Evolutionary conservation across 2,329 filamentous ascomycete genomes (phyloP).

Genomic region (Chrysoporthe austroafricana): DNA sequence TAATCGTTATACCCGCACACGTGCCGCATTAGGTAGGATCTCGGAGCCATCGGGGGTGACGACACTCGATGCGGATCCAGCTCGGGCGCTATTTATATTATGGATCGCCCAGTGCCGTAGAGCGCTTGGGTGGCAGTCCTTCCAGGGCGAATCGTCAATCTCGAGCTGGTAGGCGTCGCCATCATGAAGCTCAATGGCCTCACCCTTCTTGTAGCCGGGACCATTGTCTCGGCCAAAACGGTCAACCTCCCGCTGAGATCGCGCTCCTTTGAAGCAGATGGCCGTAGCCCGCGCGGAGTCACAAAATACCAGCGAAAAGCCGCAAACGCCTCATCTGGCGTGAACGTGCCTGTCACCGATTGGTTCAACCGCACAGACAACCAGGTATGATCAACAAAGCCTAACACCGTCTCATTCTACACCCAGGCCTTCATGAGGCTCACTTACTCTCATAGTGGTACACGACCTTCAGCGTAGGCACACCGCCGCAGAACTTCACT

Average conservation of each 20-base stretch:
- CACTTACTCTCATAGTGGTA: slow-evolving; percentile 27
- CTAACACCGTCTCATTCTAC: fast-evolving
- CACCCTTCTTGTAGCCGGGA: not conserved
- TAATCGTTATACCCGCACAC: not conserved
- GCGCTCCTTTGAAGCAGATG: not conserved
- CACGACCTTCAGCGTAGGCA: slow-evolving; percentile 28
- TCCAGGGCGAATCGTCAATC: not conserved
- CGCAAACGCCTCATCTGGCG: not conserved
- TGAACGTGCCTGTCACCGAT: slow-evolving; percentile 25
- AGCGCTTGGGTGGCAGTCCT: not conserved
- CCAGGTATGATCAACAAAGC: slow-evolving; percentile 4
- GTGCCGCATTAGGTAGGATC: not conserved
- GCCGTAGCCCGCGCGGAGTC: not conserved
- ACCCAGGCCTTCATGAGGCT: not conserved
- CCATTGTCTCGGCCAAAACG: slow-evolving; percentile 9
- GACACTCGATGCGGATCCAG: not conserved
- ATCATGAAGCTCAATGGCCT: slow-evolving; percentile 10
- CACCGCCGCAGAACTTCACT: slow-evolving; percentile 35
- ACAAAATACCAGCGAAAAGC: slow-evolving; percentile 5
- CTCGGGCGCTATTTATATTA: not conserved
- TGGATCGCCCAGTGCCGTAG: not conserved
- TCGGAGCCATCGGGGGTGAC: not conserved
- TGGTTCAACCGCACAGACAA: slow-evolving; percentile 27
- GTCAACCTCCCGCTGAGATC: slow-evolving; percentile 20
- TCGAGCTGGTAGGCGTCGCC: not conserved